Evolutionary conservation across 164 flowering plant genomes (phyloP), one percentile per base, ranked within the genome.

Genomic region (Saururus chinensis): DNA sequence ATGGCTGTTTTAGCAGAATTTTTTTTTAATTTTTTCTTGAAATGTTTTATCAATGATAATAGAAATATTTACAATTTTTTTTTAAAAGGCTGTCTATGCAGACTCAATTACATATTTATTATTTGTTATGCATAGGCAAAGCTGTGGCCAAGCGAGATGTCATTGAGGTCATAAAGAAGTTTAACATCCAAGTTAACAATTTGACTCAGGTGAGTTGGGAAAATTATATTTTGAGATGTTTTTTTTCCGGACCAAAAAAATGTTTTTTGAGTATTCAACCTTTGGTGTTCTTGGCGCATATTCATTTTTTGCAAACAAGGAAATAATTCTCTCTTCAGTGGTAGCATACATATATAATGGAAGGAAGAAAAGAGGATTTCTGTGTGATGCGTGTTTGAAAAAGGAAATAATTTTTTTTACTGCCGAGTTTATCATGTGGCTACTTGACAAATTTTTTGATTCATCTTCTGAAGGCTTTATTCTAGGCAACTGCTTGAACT

Each of bases 111-210:
- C 56, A 10, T 20, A n/a, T 20, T 53, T 53, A 23, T 53, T 35
- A 7, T 21, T 45, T 62, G 58, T 11, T 75, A 78, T 67, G 35
- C 40, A 10, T 79, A 93, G 98, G 95, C 16, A 88, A 76, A 69
- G 71, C 54, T 21, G 86, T 78, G 19, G 73, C 95, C 0, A 95
- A 88, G 64, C 89, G 77, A 70, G 91, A 87, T 21, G 73, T 95
- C 25, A 42, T 65, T 60, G 96, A 81, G 59, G 71, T 81, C 51
- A 81, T 75, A 64, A 81, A 75, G 65, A 80, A 71, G 66, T 91
- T 95, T 80, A 95, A 90, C 67, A 95, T 95, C 67, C 99, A 95
- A 84, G 96, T 95, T 61, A 82, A 81, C 76, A 95, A 95, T 78
- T 76, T 95, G 76, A 95, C 97, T 66, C 99, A 90, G 75, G 98